Percentiles rank a stretch among this genome's conserved stretches.
These are phyloP conservation scores for Trametes gibbosa DNA, from an alignment of 768 basidiomycete species.

Conservation along the genomic window DNA sequence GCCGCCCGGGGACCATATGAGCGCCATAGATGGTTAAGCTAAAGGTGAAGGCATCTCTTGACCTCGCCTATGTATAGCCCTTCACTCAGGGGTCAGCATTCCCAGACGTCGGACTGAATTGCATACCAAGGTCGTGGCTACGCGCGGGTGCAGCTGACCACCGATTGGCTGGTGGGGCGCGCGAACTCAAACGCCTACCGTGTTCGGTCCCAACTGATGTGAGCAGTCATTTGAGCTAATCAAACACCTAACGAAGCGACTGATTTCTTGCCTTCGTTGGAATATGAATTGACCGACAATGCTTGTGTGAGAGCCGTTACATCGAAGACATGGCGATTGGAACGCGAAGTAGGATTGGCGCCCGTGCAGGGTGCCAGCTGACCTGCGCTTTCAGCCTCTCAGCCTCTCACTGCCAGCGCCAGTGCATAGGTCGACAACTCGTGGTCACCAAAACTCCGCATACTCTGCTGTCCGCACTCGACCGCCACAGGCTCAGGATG, in stretches of 20 bases:
- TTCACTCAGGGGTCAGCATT: slow-evolving; percentile 5
- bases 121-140: slow-evolving; percentile 1
- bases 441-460: no score
- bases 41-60: not conserved
- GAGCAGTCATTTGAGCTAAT: not conserved
- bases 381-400: no score
- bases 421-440: no score
- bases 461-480: no score
- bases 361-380: not conserved
- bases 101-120: slow-evolving; percentile 4
- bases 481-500: no score
- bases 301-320: slow-evolving; percentile 1
- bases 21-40: not conserved
- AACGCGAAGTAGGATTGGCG: not conserved
- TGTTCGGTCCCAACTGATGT: slow-evolving; percentile 1
- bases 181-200: slow-evolving; percentile 6
- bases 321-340: not conserved
- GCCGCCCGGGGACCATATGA: not conserved
- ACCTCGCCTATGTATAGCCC: slow-evolving; percentile 3
- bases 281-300: not conserved
- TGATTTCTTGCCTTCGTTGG: not conserved
- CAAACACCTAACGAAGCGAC: not conserved
- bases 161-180: not conserved
- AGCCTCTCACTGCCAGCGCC: no score
- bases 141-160: slow-evolving; percentile 13